Percentiles rank a stretch among this genome's conserved stretches.
Conservation (phyloP, 2,329 filamentous ascomycete species). For the Fusarium sp. region DNA sequence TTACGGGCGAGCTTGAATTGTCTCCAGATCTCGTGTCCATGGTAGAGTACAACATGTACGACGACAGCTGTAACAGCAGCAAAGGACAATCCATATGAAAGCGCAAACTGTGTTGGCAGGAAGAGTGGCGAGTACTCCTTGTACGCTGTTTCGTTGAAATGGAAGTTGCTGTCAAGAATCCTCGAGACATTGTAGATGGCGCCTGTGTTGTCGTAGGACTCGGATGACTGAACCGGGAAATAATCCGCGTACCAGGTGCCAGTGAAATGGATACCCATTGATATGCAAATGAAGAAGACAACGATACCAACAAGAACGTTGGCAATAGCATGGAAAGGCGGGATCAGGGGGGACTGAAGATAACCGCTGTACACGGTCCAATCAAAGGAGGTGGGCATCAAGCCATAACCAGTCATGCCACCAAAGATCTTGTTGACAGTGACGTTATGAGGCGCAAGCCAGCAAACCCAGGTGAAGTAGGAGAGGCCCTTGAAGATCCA, state of each 20-base stretch:
- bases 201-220: constrained; percentile 75
- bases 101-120: constrained; percentile 71
- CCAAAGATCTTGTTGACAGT: constrained; percentile 75
- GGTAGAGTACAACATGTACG: constrained; percentile 68
- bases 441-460: constrained; percentile 70
- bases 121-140: constrained; percentile 75
- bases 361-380: constrained; percentile 64
- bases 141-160: constrained; percentile 73
- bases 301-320: constrained; percentile 67
- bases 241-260: constrained; percentile 70
- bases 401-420: constrained; percentile 67
- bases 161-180: constrained; percentile 68
- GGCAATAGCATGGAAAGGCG: constrained; percentile 67
- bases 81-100: constrained; percentile 74
- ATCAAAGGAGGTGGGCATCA: constrained; percentile 72
- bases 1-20: constrained; percentile 68
- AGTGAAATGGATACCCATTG: constrained; percentile 70
- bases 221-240: constrained; percentile 71
- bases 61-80: constrained; percentile 74
- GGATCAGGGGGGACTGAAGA: constrained; percentile 64
- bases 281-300: constrained; percentile 68
- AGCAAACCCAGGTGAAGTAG: constrained; percentile 73
- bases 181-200: constrained; percentile 69
- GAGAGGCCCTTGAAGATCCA: constrained; percentile 73
- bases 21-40: constrained; percentile 67